Base-by-base conservation (phyloP, 352 stramenopile species). In the Elongisporangium undulatum region DNA sequence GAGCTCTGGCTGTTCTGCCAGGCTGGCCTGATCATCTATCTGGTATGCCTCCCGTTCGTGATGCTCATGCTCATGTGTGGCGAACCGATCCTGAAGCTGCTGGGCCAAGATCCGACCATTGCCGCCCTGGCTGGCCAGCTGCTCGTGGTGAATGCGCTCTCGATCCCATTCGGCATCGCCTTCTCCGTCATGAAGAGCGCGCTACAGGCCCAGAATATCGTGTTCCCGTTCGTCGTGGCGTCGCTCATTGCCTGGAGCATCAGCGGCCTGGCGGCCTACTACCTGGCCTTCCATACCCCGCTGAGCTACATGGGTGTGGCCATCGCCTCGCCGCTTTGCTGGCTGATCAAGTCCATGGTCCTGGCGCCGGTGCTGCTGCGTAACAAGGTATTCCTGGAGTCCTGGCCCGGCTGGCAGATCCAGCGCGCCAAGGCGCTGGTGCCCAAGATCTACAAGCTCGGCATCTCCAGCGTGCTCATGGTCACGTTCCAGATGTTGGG, bases 81-180 rank as follows among this genome's bases (percentile, higher is more conserved):
- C 15, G 56, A 34, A 4, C 56, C 56, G 13, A 51, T 52, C 16
- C 56, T 62, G 19, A 34, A 13, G 15, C 26, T 39, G 20, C 16
- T 62, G 9, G 77, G 82, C 9, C 90, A 97, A 29, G 75, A 75
- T 17, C 24, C 39, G 0, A 63, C 82, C 53, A 85, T 97, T 19
- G 71, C 88, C 12, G 26, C 59, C 16, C 15, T 62, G 1, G n/a
- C 49, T n/a, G 51, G 51, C n/a, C 19, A 19, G 12, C 19, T 56
- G 66, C 85, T 71, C 24, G 71, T 68, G 15, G 71, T 87, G 29
- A 62, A 87, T 17, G 29, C 96, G 3, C 66, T 79, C 13, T 84
- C 87, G 3, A 71, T 95, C n/a, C 90, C 88, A 24, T 92, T 88
- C 55, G 61, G 94, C 29, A 96, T 83, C 57, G 26, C 41, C 0